These are phyloP conservation scores for Aspergillus ibericus DNA, from an alignment of 2,329 filamentous ascomycete genomes.

Conservation along the genomic window DNA sequence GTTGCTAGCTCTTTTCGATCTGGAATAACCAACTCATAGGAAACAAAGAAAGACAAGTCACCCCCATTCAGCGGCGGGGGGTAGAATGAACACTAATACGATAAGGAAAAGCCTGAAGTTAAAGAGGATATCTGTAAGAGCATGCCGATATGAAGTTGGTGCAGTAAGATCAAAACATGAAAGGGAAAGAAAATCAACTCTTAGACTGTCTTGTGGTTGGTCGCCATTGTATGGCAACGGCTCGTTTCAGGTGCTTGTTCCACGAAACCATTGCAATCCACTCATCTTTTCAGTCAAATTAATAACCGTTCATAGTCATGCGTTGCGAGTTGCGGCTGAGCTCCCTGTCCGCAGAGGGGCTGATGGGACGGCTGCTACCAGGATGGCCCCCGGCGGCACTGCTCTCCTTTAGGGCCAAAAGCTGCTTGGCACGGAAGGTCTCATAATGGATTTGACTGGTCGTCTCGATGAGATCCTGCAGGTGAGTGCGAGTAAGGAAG, in stretches of 20 bases:
- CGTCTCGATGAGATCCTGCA: constrained; percentile 98
- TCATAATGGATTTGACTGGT: constrained; percentile 99
- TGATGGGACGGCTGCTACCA: constrained; percentile 82
- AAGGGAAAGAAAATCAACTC: constrained; percentile 14
- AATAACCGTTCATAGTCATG: constrained; percentile 99
- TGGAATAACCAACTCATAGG: constrained; percentile 29
- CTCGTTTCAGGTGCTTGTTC: constrained; percentile 20
- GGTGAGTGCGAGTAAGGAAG: constrained; percentile 96
- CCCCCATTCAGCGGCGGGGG: constrained; percentile 18
- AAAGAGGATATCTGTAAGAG: constrained; percentile 42
- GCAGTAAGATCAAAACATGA: constrained; percentile 22
- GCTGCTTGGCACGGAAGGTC: constrained; percentile 98
- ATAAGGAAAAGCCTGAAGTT: constrained; percentile 29
- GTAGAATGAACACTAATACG: constrained; percentile 21
- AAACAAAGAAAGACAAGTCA: constrained; percentile 27
- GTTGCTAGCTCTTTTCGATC: constrained; percentile 29
- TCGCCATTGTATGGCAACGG: constrained; percentile 18
- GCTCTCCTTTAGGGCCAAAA: constrained; percentile 97
- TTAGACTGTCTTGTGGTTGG: constrained; percentile 20
- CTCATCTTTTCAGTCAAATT: constrained; percentile 36
- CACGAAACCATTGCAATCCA: constrained; percentile 18
- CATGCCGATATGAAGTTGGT: constrained; percentile 33
- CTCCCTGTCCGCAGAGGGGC: constrained; percentile 89
- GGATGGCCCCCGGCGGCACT: constrained; percentile 74
- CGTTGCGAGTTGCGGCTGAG: constrained; percentile 95